A percentile compares a stretch with the other conserved stretches of the same genome.
Evolutionary conservation across 2,329 filamentous ascomycete species (phyloP).

Genomic region (Aspergillus fumigatiaffinis): DNA sequence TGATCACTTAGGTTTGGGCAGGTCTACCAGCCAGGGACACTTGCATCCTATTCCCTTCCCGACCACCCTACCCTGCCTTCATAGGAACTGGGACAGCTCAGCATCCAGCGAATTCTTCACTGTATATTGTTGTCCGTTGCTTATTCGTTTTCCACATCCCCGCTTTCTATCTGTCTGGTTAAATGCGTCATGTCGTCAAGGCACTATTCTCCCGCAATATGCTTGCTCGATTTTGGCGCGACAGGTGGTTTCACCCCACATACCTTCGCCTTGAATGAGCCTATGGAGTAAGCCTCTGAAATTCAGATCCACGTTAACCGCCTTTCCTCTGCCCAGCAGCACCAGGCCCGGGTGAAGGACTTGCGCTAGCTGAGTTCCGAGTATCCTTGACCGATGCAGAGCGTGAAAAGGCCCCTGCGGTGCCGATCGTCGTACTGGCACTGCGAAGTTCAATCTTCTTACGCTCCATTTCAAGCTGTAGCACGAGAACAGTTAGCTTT

Average conservation of each 20-base stretch:
- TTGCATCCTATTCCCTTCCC: no score
- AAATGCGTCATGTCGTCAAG: not conserved
- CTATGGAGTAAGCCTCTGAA: not conserved
- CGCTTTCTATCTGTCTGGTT: not conserved
- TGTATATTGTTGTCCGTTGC: no score
- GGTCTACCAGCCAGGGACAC: no score
- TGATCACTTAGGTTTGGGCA: no score
- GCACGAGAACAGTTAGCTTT: not conserved
- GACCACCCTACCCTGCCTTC: no score
- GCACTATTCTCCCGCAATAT: not conserved
- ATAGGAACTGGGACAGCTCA: no score
- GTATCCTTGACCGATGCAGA: slow-evolving; percentile 8
- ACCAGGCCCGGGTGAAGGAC: slow-evolving; percentile 20
- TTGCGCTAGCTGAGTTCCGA: slow-evolving; percentile 9
- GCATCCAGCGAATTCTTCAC: no score
- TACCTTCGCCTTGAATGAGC: not conserved
- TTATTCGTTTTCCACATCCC: not conserved
- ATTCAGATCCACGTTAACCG: slow-evolving; percentile 16
- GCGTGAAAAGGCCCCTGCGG: slow-evolving; percentile 25
- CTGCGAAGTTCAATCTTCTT: slow-evolving; percentile 45
- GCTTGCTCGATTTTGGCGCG: not conserved
- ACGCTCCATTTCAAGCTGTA: slow-evolving; percentile 46
- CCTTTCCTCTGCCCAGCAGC: slow-evolving; percentile 28
- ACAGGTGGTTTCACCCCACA: not conserved
- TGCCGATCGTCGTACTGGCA: slow-evolving; percentile 37